These are phyloP conservation scores for Graphiopsis chlorocephala DNA, from an alignment of 2,329 filamentous ascomycete genomes.

Conservation along the genomic window DNA sequence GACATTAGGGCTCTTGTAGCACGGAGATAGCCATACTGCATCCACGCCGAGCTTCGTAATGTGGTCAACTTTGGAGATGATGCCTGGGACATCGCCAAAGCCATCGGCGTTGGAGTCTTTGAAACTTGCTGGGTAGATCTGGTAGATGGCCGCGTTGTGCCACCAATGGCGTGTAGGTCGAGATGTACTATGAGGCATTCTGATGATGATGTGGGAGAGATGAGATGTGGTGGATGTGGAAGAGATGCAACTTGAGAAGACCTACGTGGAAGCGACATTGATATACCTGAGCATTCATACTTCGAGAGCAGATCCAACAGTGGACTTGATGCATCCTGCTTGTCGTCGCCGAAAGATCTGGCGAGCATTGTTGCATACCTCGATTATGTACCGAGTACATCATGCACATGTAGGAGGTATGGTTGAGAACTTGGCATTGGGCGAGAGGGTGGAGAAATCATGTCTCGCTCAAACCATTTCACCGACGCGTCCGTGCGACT, in stretches of 20 bases:
- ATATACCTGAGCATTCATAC: background rate
- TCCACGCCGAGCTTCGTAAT: conserved; percentile 61
- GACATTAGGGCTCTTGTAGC: conserved; percentile 58
- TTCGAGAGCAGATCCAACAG: background rate
- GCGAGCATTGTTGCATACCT: background rate
- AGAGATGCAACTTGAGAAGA: background rate
- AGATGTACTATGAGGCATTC: conserved; percentile 30
- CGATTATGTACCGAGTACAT: background rate
- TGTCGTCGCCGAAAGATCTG: background rate
- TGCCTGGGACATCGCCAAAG: conserved; percentile 62
- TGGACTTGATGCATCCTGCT: background rate
- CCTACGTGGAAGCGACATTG: background rate
- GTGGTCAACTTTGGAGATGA: conserved; percentile 61
- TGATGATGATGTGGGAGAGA: conserved; percentile 27
- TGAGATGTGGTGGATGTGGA: background rate
- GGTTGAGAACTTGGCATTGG: background rate
- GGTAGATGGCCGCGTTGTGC: conserved; percentile 46
- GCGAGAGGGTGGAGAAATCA: background rate
- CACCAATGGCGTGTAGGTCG: conserved; percentile 40
- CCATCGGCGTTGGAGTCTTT: conserved; percentile 57
- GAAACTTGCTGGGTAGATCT: conserved; percentile 48
- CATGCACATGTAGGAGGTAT: too few species aligned
- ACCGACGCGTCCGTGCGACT: background rate
- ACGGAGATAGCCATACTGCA: conserved; percentile 66
- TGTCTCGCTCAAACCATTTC: conserved; percentile 3